phyloP scores from a whole-genome alignment of 2,329 filamentous ascomycete species.

The Fusarium piperis region DNA sequence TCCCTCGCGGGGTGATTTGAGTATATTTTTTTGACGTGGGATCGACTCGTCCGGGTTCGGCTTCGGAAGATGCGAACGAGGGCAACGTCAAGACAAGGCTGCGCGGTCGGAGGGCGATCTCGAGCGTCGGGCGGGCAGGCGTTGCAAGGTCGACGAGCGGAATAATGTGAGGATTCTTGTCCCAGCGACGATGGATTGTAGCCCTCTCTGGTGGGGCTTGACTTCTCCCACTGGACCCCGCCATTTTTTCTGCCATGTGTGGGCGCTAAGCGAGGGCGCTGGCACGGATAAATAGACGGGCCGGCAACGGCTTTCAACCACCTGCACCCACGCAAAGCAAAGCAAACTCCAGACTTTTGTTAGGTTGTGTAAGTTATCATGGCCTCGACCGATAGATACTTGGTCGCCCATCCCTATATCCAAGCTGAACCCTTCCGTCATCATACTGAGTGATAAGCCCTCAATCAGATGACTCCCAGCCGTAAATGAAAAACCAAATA shows the following conservation, averaged over 20 bases:
- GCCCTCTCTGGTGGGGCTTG: slow-evolving; percentile 51
- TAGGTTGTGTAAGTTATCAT: slow-evolving; percentile 18
- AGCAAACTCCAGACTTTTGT: slow-evolving; percentile 22
- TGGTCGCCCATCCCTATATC: not conserved
- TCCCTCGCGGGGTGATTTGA: slow-evolving; percentile 31
- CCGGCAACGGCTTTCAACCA: not conserved
- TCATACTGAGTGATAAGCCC: not conserved
- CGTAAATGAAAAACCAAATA: not conserved
- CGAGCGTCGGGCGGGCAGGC: slow-evolving; percentile 30
- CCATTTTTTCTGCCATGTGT: slow-evolving; percentile 55
- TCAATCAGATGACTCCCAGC: not conserved
- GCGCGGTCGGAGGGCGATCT: slow-evolving; percentile 35
- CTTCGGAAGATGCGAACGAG: slow-evolving; percentile 30
- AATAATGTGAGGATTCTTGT: slow-evolving; percentile 45
- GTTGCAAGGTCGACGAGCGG: slow-evolving; percentile 43
- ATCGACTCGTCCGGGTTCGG: slow-evolving; percentile 32
- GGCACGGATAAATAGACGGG: slow-evolving; percentile 36
- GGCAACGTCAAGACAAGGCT: not conserved
- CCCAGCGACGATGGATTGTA: slow-evolving; percentile 34
- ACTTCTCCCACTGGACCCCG: slow-evolving; percentile 43
- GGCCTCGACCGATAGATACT: not conserved
- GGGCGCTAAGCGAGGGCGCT: slow-evolving; percentile 55
- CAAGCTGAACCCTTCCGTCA: not conserved
- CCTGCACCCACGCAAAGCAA: not conserved
- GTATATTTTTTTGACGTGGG: slow-evolving; percentile 25